Conservation (phyloP, 1,284 basidiomycete genomes). For the Rhizoctonia solani region DNA sequence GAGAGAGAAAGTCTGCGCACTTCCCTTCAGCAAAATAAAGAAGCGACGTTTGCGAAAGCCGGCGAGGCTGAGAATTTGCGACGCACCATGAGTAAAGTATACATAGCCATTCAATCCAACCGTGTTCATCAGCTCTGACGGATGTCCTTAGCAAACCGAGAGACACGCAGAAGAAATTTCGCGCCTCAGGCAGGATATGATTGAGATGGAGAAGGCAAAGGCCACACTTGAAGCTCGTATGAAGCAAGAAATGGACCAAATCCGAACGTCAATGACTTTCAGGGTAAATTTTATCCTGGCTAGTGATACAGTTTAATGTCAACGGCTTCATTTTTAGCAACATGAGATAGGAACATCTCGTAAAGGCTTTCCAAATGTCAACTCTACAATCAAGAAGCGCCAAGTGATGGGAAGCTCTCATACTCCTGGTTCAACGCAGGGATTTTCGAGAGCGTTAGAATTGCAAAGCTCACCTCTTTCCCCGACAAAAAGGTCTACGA, state of each 20-base stretch:
- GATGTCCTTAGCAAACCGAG: conserved; percentile 11
- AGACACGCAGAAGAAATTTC: conserved; percentile 18
- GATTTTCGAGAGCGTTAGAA: neutral
- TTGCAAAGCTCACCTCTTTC: conserved; percentile 15
- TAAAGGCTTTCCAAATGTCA: conserved; percentile 14
- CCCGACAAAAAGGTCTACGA: conserved; percentile 2
- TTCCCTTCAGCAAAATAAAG: conserved; percentile 16
- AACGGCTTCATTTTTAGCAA: neutral
- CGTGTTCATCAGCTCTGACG: no score
- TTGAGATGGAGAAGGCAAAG: conserved; percentile 12
- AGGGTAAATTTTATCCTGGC: neutral
- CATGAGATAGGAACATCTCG: conserved; percentile 17
- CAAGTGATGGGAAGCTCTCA: conserved; percentile 10
- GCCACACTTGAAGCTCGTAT: neutral
- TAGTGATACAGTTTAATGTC: neutral
- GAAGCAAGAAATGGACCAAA: conserved; percentile 25
- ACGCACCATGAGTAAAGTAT: conserved; percentile 18
- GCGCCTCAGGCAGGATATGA: conserved; percentile 18
- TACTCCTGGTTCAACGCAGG: conserved; percentile 5
- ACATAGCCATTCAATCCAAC: neutral
- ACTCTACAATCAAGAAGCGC: conserved; percentile 4
- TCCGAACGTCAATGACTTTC: conserved; percentile 16
- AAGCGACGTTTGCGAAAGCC: conserved; percentile 10
- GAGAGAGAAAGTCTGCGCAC: conserved; percentile 12
- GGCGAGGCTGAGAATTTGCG: conserved; percentile 25